Percentiles rank a stretch among this genome's conserved stretches.
Conservation (phyloP, 2,329 filamentous ascomycete species). For the Rugonectria rugulosa region DNA sequence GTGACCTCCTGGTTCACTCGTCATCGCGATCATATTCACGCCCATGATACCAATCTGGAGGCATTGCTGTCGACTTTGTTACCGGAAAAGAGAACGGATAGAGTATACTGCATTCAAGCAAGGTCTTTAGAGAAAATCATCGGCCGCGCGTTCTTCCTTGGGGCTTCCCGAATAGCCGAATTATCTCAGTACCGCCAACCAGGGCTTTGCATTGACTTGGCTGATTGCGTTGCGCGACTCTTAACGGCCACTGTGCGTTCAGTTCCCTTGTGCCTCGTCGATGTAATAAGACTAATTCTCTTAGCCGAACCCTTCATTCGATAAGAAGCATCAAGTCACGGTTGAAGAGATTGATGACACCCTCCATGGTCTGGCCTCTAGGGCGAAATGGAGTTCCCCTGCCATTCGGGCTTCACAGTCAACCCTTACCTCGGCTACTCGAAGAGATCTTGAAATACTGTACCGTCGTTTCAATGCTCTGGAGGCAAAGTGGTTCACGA, state of each 20-base stretch:
- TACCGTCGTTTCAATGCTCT: conserved; percentile 67
- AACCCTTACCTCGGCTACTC: conserved; percentile 41
- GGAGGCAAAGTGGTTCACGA: conserved; percentile 88
- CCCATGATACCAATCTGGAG: conserved; percentile 61
- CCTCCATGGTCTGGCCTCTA: conserved; percentile 72
- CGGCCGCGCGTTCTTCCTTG: conserved; percentile 70
- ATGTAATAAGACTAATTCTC: not conserved
- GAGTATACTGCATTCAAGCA: conserved; percentile 76
- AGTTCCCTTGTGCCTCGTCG: not conserved
- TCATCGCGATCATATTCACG: conserved; percentile 66
- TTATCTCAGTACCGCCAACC: conserved; percentile 69
- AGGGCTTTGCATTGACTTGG: conserved; percentile 70
- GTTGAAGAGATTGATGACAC: conserved; percentile 76
- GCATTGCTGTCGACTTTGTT: conserved; percentile 79
- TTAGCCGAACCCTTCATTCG: conserved; percentile 53
- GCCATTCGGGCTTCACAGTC: conserved; percentile 55
- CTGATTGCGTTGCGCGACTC: conserved; percentile 72
- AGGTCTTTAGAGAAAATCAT: conserved; percentile 71
- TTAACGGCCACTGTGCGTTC: conserved; percentile 64
- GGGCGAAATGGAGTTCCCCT: conserved; percentile 74
- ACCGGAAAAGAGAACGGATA: conserved; percentile 77
- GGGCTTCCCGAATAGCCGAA: conserved; percentile 65
- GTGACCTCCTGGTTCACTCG: conserved; percentile 73
- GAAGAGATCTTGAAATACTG: conserved; percentile 59
- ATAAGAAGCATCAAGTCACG: conserved; percentile 55